Evolutionary conservation across 2,329 filamentous ascomycete genomes (phyloP).

Genomic region (Penicillium polonicum): DNA sequence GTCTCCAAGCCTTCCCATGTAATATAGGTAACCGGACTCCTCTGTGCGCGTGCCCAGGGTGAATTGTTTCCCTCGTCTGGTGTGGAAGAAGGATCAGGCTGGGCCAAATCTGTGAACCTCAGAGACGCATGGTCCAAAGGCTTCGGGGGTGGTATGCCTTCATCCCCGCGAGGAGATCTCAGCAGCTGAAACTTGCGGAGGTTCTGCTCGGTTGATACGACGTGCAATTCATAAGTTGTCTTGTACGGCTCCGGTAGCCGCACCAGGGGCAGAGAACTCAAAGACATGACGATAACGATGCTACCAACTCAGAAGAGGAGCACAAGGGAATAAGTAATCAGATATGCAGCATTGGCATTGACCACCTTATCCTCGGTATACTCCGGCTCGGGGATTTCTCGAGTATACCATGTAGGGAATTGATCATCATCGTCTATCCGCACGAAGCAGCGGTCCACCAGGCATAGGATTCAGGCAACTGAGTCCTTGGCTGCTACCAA

Average conservation of each 20-base stretch:
- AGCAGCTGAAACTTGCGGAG: conserved; percentile 20
- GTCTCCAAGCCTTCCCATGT: conserved; percentile 32
- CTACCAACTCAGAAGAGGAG: neutral
- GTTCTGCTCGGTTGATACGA: conserved; percentile 16
- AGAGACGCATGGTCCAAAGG: conserved; percentile 32
- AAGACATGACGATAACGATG: neutral
- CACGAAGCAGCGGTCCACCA: neutral
- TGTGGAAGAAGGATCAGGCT: conserved; percentile 19
- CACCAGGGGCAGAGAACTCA: conserved; percentile 8
- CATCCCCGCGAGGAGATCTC: conserved; percentile 20
- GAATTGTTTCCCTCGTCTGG: conserved; percentile 37
- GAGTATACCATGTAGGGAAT: neutral
- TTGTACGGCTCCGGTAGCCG: conserved; percentile 23
- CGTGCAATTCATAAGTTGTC: conserved; percentile 18
- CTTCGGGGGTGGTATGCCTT: conserved; percentile 19
- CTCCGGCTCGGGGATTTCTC: neutral
- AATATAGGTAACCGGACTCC: conserved; percentile 33
- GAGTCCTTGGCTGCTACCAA: conserved; percentile 3
- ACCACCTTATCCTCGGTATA: neutral
- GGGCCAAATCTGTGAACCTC: conserved; percentile 31
- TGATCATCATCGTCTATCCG: neutral
- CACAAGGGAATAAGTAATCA: conserved; percentile 2
- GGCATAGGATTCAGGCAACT: neutral
- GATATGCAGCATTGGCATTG: neutral
- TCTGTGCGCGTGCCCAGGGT: conserved; percentile 37